phyloP scores from a whole-genome alignment of 768 basidiomycete genomes.

The Cystobasidiopsis lactophilus region DNA sequence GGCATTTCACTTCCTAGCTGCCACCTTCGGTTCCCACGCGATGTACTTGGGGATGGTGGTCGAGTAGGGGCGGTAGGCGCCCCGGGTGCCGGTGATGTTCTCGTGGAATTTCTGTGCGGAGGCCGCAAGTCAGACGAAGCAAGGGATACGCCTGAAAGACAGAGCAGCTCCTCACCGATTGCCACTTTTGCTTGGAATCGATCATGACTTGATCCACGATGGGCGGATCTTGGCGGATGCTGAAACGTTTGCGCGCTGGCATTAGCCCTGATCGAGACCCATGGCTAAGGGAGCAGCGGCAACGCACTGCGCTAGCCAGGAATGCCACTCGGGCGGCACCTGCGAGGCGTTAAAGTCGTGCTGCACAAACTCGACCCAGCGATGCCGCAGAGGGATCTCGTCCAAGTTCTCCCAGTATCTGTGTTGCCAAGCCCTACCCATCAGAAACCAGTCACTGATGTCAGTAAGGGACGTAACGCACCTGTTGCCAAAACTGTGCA shows the following conservation, averaged over 20 bases:
- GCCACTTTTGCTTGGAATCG: slow-evolving; percentile 2
- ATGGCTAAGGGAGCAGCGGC: neutral
- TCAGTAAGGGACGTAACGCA: too few relatives aligned
- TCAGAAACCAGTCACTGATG: too few relatives aligned
- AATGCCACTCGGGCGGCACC: slow-evolving; percentile 84
- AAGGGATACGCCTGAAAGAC: too few relatives aligned
- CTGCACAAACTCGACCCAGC: slow-evolving; percentile 71
- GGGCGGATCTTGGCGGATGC: slow-evolving; percentile 67
- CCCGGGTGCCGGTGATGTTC: slow-evolving; percentile 35
- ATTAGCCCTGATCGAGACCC: slow-evolving; percentile 65
- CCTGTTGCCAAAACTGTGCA: too few relatives aligned
- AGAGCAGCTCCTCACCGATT: neutral
- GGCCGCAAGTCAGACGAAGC: too few relatives aligned
- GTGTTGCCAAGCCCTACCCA: too few relatives aligned
- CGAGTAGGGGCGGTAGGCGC: slow-evolving; percentile 72
- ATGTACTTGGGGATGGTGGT: slow-evolving; percentile 61
- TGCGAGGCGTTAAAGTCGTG: slow-evolving; percentile 73
- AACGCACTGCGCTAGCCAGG: neutral
- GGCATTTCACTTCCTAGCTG: too few relatives aligned
- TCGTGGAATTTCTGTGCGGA: neutral
- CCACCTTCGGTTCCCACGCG: slow-evolving; percentile 42
- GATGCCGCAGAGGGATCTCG: slow-evolving; percentile 49
- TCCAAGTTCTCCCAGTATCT: slow-evolving; percentile 62
- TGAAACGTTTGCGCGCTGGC: too few relatives aligned
- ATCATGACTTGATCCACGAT: slow-evolving; percentile 43